Conservation (phyloP, 2,329 filamentous ascomycete genomes). For the Lasiodiplodia sp. region DNA sequence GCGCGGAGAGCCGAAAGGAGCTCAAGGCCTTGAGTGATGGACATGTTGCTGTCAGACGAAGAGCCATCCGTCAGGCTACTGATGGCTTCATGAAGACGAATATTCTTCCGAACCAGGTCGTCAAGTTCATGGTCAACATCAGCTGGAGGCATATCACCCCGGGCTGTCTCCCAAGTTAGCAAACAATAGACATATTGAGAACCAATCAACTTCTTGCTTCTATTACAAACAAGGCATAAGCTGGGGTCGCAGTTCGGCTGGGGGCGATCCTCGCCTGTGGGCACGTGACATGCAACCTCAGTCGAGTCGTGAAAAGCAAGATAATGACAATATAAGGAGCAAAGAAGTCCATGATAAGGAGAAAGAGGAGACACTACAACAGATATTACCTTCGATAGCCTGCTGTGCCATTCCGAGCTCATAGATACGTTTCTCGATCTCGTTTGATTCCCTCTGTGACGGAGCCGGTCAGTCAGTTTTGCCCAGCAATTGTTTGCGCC, state of each 20-base stretch:
- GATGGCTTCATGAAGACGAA: conserved; percentile 57
- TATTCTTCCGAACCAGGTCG: conserved; percentile 55
- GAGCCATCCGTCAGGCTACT: conserved; percentile 52
- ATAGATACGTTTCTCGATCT: conserved; percentile 29
- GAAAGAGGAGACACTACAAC: neutral
- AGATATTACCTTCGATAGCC: conserved; percentile 21
- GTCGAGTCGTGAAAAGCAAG: neutral
- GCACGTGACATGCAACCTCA: conserved; percentile 3
- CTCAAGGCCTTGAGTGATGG: conserved; percentile 51
- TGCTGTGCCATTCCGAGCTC: conserved; percentile 29
- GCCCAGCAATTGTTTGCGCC: neutral
- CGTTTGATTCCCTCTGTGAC: conserved; percentile 29
- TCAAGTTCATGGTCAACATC: conserved; percentile 56
- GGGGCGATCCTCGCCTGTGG: neutral
- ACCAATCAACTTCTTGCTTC: neutral
- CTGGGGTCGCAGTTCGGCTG: too few relatives aligned
- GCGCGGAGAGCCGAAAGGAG: conserved; percentile 57
- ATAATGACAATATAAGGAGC: neutral
- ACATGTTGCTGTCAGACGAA: conserved; percentile 50
- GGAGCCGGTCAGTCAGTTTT: neutral
- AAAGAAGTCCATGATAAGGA: neutral
- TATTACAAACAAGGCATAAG: neutral
- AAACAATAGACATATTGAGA: neutral
- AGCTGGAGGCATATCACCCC: conserved; percentile 45
- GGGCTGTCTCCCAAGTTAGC: conserved; percentile 37